phyloP scores from a whole-genome alignment of 257 asterid species.

The Perilla frutescens region DNA sequence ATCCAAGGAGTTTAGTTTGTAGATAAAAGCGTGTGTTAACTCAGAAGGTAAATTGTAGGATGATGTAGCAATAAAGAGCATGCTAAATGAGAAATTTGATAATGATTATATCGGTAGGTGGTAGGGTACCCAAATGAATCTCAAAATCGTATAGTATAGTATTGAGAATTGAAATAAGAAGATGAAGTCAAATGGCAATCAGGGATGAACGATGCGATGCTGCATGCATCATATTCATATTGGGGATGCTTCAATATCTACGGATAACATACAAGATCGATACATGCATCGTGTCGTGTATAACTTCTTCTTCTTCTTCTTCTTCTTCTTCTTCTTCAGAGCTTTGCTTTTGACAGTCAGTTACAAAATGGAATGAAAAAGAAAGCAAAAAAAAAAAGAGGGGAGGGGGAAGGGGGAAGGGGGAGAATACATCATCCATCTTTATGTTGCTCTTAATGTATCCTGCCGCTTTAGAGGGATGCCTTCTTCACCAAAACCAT shows the following conservation, averaged over 20 bases:
- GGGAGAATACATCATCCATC: neutral
- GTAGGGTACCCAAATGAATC: neutral
- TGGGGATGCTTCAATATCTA: constrained; percentile 12
- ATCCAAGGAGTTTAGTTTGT: no score
- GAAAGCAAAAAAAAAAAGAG: neutral
- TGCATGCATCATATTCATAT: no score
- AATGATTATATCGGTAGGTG: neutral
- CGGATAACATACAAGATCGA: constrained; percentile 47
- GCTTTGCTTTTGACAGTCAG: constrained; percentile 34
- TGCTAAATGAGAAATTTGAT: no score
- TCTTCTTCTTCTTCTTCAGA: constrained; percentile 20
- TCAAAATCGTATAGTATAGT: neutral
- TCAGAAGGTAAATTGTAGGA: no score
- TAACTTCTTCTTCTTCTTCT: constrained; percentile 31
- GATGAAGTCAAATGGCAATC: neutral
- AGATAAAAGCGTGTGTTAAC: no score
- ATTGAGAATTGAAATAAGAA: neutral
- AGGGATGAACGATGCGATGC: neutral
- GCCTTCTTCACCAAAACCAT: constrained; percentile 78
- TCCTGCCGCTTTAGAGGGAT: constrained; percentile 84
- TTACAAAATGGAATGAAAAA: constrained; percentile 22
- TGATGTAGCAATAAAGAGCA: no score
- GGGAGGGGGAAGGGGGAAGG: neutral
- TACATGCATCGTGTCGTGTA: constrained; percentile 38
- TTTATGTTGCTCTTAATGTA: constrained; percentile 55